Percentiles rank a stretch among this genome's conserved stretches.
These are phyloP conservation scores for Nothophytophthora sp. DNA, from an alignment of 352 stramenopile genomes.

Conservation along the genomic window DNA sequence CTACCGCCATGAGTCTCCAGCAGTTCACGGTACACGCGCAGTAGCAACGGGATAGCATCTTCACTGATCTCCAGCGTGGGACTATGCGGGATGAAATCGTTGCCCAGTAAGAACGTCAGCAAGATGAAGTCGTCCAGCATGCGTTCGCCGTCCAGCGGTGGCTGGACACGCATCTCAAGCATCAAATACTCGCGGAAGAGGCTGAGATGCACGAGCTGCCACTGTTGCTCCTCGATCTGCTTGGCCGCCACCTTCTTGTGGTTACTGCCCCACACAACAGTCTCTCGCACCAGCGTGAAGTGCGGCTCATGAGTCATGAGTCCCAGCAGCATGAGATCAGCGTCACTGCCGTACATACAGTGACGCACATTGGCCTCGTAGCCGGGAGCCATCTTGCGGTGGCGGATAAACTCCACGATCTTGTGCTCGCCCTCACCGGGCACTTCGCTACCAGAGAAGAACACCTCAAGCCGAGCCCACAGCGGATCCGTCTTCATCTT, in stretches of 20 bases:
- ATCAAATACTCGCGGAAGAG: slow-evolving; percentile 98
- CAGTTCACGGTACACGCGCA: slow-evolving; percentile 92
- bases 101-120: slow-evolving; percentile 99
- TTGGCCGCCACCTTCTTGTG: slow-evolving; percentile 66
- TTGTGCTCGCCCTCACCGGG: slow-evolving; percentile 99
- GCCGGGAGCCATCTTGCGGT: slow-evolving; percentile 86
- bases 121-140: slow-evolving; percentile 99
- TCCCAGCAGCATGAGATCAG: slow-evolving; percentile 98
- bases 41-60: slow-evolving; percentile 96
- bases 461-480: slow-evolving; percentile 96
- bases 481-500: slow-evolving; percentile 97
- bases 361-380: slow-evolving; percentile 97
- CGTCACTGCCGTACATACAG: slow-evolving; percentile 99
- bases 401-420: slow-evolving; percentile 98
- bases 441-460: slow-evolving; percentile 97
- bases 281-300: slow-evolving; percentile 98
- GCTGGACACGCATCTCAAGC: slow-evolving; percentile 92
- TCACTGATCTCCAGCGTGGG: slow-evolving; percentile 98
- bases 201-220: slow-evolving; percentile 97
- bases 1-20: slow-evolving; percentile 79
- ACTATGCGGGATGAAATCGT: slow-evolving; percentile 99
- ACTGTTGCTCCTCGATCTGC: slow-evolving; percentile 96
- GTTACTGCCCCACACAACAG: slow-evolving; percentile 94
- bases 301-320: slow-evolving; percentile 98
- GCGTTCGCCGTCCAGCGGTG: slow-evolving; percentile 84